A percentile compares a stretch with the other conserved stretches of the same genome.
phyloP scores from a whole-genome alignment of 257 asterid species.

The Primulina huaijiensis region DNA sequence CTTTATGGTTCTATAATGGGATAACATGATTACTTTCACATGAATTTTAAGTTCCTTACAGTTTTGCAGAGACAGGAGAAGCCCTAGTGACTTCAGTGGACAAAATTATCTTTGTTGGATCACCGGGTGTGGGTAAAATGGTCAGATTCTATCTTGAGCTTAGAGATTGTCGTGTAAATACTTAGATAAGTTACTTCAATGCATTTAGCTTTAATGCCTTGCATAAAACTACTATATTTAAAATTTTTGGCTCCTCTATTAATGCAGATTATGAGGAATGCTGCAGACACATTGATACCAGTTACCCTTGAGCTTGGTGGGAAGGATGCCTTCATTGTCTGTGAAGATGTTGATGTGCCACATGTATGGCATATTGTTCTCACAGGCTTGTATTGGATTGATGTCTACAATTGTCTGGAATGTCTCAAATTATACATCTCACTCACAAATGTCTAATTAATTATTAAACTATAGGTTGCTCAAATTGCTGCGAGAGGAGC shows the following conservation, averaged over 20 bases:
- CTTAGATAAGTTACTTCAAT: slow-evolving; percentile 17
- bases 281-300: slow-evolving; percentile 83
- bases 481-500: slow-evolving; percentile 97
- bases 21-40: slow-evolving; percentile 26
- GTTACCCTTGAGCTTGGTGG: slow-evolving; percentile 99
- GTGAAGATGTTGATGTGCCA: slow-evolving; percentile 87
- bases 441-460: slow-evolving; percentile 18
- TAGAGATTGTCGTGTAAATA: background rate
- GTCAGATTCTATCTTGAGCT: slow-evolving; percentile 38
- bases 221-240: slow-evolving; percentile 16
- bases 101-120: slow-evolving; percentile 94
- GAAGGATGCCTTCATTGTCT: slow-evolving; percentile 94
- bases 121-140: slow-evolving; percentile 96
- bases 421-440: slow-evolving; percentile 1
- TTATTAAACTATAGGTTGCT: slow-evolving; percentile 61
- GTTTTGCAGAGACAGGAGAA: slow-evolving; percentile 99
- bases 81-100: slow-evolving; percentile 90
- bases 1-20: slow-evolving; percentile 16
- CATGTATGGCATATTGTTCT: slow-evolving; percentile 54
- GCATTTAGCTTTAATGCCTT: slow-evolving; percentile 11
- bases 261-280: slow-evolving; percentile 85
- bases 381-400: slow-evolving; percentile 25
- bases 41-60: slow-evolving; percentile 38
- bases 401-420: slow-evolving; percentile 10
- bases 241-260: slow-evolving; percentile 16